Evolutionary conservation across 495 filamentous ascomycete species (phyloP), one percentile per base, ranked within the genome.

Genomic region (Gamarada debralockiae): DNA sequence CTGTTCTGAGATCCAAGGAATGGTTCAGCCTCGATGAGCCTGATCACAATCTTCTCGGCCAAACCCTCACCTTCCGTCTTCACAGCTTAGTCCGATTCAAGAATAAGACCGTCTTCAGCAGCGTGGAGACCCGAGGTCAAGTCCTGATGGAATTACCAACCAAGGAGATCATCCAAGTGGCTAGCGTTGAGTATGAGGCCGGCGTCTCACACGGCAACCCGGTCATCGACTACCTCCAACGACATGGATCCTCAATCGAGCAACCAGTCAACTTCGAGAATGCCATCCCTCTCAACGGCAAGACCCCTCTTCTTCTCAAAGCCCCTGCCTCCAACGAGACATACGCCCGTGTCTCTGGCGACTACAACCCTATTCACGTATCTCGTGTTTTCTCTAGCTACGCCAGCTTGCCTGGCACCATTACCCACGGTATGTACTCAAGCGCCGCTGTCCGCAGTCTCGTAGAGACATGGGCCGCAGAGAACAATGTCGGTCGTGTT

Each of bases 341-440:
- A 8, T 99, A 99, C 61, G 95, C 95, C 41, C 85, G 89, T 48
- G 95, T 99, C 25, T 97, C 95, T 38, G 95, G 95, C 20, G 93
- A 99, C 63, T 97, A 89, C 77, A 99, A 99, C 66, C 93, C 93
- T 8, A 99, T 99, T 56, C 93, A 99, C 74, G 93, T 97, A 39
- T 97, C 93, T 2, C 85, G 92, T 46, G 90, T 96, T 33, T 99
- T 99, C 73, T 83, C 95, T 14, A 87, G 79, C 68, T 99, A 97
- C 64, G 93, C 92, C 65, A 92, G 88, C 67, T 82, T 99, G 17
- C 90, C 89, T 0, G 92, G 92, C 29, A 98, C 92, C 24, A 98
- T 98, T 67, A 97, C 92, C 2, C 92, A 99, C 67, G 93, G 93
- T 53, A 99, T 99, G 93, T 99, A 97, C 77, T 89, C 91, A 4